Percentiles rank a stretch among this genome's conserved stretches.
Evolutionary conservation across 2,329 filamentous ascomycete genomes (phyloP).

Genomic region (Fusarium scirpi): DNA sequence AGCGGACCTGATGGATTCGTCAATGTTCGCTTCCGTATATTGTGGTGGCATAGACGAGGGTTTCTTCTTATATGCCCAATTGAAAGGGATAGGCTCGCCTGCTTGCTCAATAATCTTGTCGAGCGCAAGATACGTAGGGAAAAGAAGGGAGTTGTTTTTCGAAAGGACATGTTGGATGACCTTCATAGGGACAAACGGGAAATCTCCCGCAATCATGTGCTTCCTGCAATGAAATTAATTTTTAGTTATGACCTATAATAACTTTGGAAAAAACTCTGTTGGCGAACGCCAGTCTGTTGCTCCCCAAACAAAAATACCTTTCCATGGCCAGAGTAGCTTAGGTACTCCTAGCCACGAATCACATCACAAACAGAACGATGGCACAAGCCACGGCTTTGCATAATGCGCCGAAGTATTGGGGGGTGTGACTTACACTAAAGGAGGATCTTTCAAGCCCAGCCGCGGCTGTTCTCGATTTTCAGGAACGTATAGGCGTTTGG

Average conservation of each 20-base stretch:
- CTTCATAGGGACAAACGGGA: constrained; percentile 33
- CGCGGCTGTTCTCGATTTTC: not conserved
- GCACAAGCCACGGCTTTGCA: not conserved
- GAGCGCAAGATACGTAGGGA: constrained; percentile 36
- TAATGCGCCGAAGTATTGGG: not conserved
- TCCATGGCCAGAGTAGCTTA: not conserved
- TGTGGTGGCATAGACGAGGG: not conserved
- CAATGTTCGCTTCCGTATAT: constrained; percentile 24
- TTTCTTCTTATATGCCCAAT: constrained; percentile 27
- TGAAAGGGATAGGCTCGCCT: not conserved
- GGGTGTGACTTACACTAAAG: not conserved
- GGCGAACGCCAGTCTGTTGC: not conserved
- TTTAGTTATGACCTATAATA: not conserved
- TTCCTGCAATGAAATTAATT: constrained; percentile 30
- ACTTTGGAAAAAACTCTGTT: not conserved
- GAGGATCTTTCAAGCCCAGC: not conserved
- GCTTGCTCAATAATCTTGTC: constrained; percentile 5
- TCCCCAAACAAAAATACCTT: no score
- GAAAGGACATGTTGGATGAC: constrained; percentile 22
- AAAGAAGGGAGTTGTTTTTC: constrained; percentile 23
- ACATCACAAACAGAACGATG: not conserved
- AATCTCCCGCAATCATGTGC: constrained; percentile 41
- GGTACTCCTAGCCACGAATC: not conserved
- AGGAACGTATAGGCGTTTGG: constrained; percentile 25
- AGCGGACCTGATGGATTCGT: not conserved